Base-by-base conservation (phyloP, 2,329 filamentous ascomycete genomes). In the Pseudocercospora pini-densiflorae region DNA sequence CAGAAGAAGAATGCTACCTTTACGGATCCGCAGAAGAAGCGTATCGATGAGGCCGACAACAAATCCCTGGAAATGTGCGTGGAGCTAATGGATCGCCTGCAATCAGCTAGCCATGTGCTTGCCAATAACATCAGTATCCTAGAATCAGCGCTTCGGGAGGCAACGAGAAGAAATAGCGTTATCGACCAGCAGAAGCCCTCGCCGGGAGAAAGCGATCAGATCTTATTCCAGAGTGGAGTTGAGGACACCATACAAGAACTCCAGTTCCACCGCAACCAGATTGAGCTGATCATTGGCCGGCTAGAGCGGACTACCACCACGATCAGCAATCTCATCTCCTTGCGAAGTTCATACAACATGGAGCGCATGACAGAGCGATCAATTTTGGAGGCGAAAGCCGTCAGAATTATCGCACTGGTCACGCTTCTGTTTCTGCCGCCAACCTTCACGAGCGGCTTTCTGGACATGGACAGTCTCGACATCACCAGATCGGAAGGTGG, bases 381-480 rank as follows among this genome's bases (percentile, higher is more conserved):
- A 12, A 67, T 67, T 16, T 31, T 64, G 16, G 65, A 67, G 59
- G 65, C 65, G 2, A 62, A 54, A 31, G 65, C 65, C 2, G 65
- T 64, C n/a, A 29, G 65, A 7, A 59, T 67, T 12, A 67, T 67
- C 23, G 65, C 65, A 2, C 49, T 67, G 12, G 51, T 67, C 9
- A 67, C 65, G 6, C 36, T 67, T 0, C 43, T 40, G n/a, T 63
- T 67, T 10, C 33, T 67, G 16, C 65, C 65, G 9, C 65, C 65
- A 23, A 67, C 65, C 2, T 67, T 64, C 45, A 67, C 60, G 4
- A 47, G 23, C 19, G 64, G 60, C 1, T 60, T 66, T 7, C 14
- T 66, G 10, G 53, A 66, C 5, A 66, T 66, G 61, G 60, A 40
- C 7, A 33, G 51, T 54, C 14, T 66, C 12, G 23, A 45, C 14